A percentile compares a stretch with the other conserved stretches of the same genome.
Conservation (phyloP, 2,329 filamentous ascomycete species). For the Lecanicillium sp. region DNA sequence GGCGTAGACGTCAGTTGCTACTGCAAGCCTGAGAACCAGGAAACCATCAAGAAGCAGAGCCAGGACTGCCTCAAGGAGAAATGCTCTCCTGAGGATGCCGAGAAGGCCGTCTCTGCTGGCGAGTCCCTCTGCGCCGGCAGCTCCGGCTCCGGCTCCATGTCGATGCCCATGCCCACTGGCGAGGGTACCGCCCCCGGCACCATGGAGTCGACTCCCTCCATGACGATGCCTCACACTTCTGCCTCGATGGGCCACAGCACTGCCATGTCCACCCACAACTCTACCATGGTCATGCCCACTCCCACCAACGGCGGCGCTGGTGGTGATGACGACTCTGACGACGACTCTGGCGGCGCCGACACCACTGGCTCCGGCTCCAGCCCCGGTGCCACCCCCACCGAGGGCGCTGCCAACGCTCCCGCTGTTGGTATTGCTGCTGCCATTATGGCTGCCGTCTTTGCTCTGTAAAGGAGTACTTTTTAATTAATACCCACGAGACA, state of each 20-base stretch:
- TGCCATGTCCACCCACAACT: slow-evolving; percentile 5
- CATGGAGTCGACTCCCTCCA: neutral
- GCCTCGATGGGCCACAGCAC: neutral
- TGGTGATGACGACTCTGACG: neutral
- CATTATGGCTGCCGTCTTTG: slow-evolving; percentile 21
- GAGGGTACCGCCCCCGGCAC: slow-evolving; percentile 6
- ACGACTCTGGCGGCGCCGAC: slow-evolving; percentile 1
- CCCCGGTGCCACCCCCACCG: slow-evolving; percentile 1
- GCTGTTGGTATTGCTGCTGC: slow-evolving; percentile 21
- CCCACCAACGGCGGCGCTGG: slow-evolving; percentile 4
- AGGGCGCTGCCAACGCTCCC: slow-evolving; percentile 12
- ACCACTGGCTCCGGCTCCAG: slow-evolving; percentile 4
- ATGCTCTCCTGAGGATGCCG: slow-evolving; percentile 25
- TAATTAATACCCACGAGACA: neutral
- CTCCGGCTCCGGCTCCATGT: slow-evolving; percentile 1
- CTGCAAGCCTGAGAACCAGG: slow-evolving; percentile 26
- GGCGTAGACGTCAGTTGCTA: slow-evolving; percentile 31
- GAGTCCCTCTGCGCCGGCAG: slow-evolving; percentile 17
- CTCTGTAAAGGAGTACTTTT: slow-evolving; percentile 17
- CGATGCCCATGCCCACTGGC: neutral
- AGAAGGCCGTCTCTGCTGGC: slow-evolving; percentile 20
- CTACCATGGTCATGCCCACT: slow-evolving; percentile 6
- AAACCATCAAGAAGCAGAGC: slow-evolving; percentile 19
- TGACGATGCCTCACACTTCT: neutral
- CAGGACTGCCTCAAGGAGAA: slow-evolving; percentile 23